A percentile compares a stretch with the other conserved stretches of the same genome.
Conservation (phyloP, 805 yeast genomes). For the Kregervanrija pseudodelftensis region DNA sequence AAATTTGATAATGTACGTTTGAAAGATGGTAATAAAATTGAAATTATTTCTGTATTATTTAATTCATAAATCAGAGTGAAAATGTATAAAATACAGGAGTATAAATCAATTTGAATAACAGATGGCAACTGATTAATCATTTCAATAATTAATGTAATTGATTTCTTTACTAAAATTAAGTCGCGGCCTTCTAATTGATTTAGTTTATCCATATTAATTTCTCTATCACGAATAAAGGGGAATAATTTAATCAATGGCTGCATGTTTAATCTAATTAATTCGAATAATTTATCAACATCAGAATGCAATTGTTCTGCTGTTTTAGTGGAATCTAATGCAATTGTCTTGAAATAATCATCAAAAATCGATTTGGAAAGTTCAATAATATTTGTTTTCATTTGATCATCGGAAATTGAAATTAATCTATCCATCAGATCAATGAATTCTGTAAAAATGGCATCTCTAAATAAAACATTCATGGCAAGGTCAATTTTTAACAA, state of each 20-base stretch:
- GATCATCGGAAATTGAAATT: slow-evolving; percentile 53
- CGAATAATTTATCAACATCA: slow-evolving; percentile 76
- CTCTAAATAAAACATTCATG: slow-evolving; percentile 54
- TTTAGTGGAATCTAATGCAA: slow-evolving; percentile 5
- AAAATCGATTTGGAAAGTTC: slow-evolving; percentile 35
- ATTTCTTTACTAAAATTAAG: slow-evolving; percentile 38
- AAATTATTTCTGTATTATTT: slow-evolving; percentile 34
- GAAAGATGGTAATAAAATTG: slow-evolving; percentile 45
- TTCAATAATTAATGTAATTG: slow-evolving; percentile 45
- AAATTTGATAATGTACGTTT: slow-evolving; percentile 36
- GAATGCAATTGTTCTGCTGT: slow-evolving; percentile 37
- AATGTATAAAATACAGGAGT: slow-evolving; percentile 59
- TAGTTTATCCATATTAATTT: slow-evolving; percentile 23
- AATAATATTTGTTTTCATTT: slow-evolving; percentile 42
- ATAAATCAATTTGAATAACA: slow-evolving; percentile 62
- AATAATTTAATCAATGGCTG: slow-evolving; percentile 52
- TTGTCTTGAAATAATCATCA: slow-evolving; percentile 43
- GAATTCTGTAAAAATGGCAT: slow-evolving; percentile 64
- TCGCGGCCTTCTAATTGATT: slow-evolving; percentile 24
- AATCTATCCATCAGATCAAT: slow-evolving; percentile 71
- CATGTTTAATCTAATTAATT: slow-evolving; percentile 63
- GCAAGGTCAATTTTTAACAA: slow-evolving; percentile 52
- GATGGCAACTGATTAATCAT: slow-evolving; percentile 63
- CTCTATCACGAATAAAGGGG: slow-evolving; percentile 51
- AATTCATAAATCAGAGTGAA: slow-evolving; percentile 50